Percentiles rank a stretch among this genome's conserved stretches.
Conservation (phyloP, 1,284 basidiomycete genomes). For the Ceratobasidium papillatum region DNA sequence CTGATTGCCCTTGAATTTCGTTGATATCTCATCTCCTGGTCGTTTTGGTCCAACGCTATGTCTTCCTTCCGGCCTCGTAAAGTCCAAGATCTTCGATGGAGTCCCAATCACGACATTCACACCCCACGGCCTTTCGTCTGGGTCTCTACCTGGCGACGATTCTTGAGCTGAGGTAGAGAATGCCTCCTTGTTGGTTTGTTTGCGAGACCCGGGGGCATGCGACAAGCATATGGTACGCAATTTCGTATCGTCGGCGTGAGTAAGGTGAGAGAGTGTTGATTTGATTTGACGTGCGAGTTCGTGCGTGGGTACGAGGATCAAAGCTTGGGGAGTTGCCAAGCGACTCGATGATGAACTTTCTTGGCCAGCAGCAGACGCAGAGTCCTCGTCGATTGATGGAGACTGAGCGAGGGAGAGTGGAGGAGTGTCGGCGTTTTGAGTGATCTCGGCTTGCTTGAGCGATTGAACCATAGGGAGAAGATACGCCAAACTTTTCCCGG, state of each 20-base stretch:
- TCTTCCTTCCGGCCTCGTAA: constrained; percentile 28
- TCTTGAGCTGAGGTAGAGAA: no score
- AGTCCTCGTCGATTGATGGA: no score
- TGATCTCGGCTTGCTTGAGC: constrained; percentile 68
- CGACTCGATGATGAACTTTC: no score
- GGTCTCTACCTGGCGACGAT: no score
- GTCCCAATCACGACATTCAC: constrained; percentile 83
- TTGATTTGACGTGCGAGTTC: constrained; percentile 87
- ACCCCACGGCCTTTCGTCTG: constrained; percentile 49
- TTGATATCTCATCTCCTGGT: constrained; percentile 5
- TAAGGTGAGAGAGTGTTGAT: constrained; percentile 64
- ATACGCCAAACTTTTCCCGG: constrained; percentile 91
- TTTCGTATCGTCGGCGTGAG: constrained; percentile 59
- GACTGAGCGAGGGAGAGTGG: no score
- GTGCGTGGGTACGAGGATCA: constrained; percentile 87
- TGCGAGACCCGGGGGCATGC: no score
- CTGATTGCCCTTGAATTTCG: constrained; percentile 35
- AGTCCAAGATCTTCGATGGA: constrained; percentile 52
- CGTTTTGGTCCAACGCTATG: constrained; percentile 28
- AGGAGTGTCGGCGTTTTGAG: no score
- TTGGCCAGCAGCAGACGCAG: no score
- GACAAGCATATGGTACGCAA: constrained; percentile 77
- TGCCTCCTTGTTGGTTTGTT: no score
- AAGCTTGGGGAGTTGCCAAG: constrained; percentile 69
- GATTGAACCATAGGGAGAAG: constrained; percentile 81